These are phyloP conservation scores for Colletotrichum sp. DNA, from an alignment of 2,329 filamentous ascomycete species.

Conservation along the genomic window DNA sequence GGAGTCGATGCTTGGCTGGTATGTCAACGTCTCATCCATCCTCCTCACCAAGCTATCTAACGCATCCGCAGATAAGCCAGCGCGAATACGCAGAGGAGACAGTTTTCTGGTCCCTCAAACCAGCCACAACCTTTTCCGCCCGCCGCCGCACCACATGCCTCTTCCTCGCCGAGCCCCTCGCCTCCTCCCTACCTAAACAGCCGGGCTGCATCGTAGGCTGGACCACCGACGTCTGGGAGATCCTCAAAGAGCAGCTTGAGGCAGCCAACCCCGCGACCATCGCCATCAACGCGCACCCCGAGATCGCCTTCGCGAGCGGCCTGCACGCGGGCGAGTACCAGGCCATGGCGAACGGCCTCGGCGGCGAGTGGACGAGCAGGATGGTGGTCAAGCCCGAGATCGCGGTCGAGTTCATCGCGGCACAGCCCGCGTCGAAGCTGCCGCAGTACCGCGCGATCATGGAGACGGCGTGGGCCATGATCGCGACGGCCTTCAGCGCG, in stretches of 20 bases:
- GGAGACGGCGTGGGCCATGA: conserved; percentile 58
- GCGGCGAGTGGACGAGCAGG: conserved; percentile 39
- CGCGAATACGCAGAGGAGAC: conserved; percentile 58
- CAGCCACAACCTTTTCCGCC: conserved; percentile 50
- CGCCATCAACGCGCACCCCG: conserved; percentile 48
- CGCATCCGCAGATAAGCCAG: conserved; percentile 47
- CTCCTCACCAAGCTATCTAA: not conserved
- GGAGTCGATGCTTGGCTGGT: conserved; percentile 55
- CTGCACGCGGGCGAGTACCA: conserved; percentile 53
- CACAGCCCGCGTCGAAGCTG: conserved; percentile 44
- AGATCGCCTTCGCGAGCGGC: conserved; percentile 51
- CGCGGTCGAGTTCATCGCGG: conserved; percentile 50
- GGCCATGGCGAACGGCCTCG: conserved; percentile 38
- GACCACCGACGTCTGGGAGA: conserved; percentile 40
- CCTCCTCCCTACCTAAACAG: conserved; percentile 32
- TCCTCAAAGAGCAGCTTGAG: conserved; percentile 42
- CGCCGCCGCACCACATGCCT: conserved; percentile 55
- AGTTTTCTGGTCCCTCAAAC: conserved; percentile 55
- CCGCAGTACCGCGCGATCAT: conserved; percentile 49
- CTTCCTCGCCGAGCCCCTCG: conserved; percentile 44
- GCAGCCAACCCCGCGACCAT: conserved; percentile 40
- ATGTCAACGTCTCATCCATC: conserved; percentile 15
- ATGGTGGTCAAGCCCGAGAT: conserved; percentile 51
- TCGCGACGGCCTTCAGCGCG: conserved; percentile 50
- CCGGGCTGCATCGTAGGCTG: conserved; percentile 23